These are phyloP conservation scores for Syzygium malaccense DNA, from an alignment of 441 rosid species.

Conservation along the genomic window DNA sequence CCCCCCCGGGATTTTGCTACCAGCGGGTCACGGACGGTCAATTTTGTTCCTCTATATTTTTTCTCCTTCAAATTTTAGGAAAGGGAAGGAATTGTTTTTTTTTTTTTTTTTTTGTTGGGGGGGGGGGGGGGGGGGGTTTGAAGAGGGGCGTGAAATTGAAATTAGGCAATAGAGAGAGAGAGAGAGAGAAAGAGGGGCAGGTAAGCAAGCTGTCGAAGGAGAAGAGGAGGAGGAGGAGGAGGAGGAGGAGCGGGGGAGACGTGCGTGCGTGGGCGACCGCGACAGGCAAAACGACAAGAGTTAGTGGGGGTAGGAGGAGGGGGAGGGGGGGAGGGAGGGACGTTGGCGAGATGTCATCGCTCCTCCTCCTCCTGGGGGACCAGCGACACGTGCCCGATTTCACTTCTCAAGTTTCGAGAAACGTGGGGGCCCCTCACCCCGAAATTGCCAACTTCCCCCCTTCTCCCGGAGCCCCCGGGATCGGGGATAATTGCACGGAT, in stretches of 20 bases:
- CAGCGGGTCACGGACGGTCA: no score
- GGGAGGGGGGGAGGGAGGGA: neutral
- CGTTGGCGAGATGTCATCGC: neutral
- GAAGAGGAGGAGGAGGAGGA: no score
- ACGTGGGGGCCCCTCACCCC: neutral
- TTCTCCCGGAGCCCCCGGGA: no score
- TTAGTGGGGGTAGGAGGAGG: neutral
- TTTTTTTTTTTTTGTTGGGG: no score
- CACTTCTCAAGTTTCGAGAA: neutral
- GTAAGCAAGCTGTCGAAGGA: neutral
- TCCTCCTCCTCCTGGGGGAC: neutral
- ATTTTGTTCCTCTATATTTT: rapidly evolving
- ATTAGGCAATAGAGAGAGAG: neutral
- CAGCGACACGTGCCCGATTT: neutral
- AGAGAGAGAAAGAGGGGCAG: neutral
- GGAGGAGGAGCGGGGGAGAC: neutral
- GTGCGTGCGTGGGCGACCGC: neutral
- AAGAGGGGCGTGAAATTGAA: neutral
- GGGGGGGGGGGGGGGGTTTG: no score
- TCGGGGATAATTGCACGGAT: neutral
- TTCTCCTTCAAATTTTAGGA: neutral
- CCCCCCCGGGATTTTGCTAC: no score
- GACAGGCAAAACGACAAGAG: neutral
- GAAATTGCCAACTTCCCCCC: neutral
- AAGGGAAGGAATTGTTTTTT: neutral